Percentiles rank a stretch among this genome's conserved stretches.
Evolutionary conservation across 2,329 filamentous ascomycete species (phyloP).

Genomic region (Trematosphaeria pertusa): DNA sequence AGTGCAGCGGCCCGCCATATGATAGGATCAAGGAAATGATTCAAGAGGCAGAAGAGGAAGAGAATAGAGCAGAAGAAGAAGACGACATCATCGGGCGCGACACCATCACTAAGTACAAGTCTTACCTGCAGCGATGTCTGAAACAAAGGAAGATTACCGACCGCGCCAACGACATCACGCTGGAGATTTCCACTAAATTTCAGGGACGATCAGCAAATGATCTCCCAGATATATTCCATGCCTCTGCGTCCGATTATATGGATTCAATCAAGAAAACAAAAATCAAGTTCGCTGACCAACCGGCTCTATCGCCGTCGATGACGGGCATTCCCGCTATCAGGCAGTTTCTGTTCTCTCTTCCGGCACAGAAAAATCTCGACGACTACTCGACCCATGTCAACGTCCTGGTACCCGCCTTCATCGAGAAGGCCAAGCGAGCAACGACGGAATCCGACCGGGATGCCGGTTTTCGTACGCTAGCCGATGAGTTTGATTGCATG

Average conservation of each 20-base stretch:
- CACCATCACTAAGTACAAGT: slow-evolving; percentile 14
- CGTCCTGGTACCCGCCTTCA: slow-evolving; percentile 7
- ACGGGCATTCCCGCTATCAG: slow-evolving; percentile 27
- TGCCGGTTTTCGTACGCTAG: slow-evolving; percentile 20
- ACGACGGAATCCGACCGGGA: slow-evolving; percentile 17
- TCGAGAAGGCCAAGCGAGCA: slow-evolving; percentile 21
- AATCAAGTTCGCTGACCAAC: slow-evolving; percentile 17
- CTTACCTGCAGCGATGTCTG: slow-evolving; percentile 16
- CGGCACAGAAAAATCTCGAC: slow-evolving; percentile 19
- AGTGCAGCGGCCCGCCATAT: slow-evolving; percentile 13
- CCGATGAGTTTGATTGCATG: slow-evolving; percentile 18
- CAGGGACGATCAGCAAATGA: slow-evolving; percentile 4
- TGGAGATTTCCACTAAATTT: slow-evolving; percentile 16
- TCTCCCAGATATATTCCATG: slow-evolving; percentile 15
- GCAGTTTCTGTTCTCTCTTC: slow-evolving; percentile 17
- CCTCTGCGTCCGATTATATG: slow-evolving; percentile 28
- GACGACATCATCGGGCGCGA: slow-evolving; percentile 7
- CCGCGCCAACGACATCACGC: slow-evolving; percentile 14
- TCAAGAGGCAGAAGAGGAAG: not conserved
- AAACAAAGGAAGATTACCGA: slow-evolving; percentile 16
- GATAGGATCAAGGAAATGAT: slow-evolving; percentile 12
- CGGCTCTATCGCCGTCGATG: slow-evolving; percentile 13
- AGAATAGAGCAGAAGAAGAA: slow-evolving; percentile 10
- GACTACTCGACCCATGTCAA: slow-evolving; percentile 20
- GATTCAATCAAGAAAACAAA: slow-evolving; percentile 21